A percentile compares a stretch with the other conserved stretches of the same genome.
Evolutionary conservation across 805 yeast genomes (phyloP).

Genomic region (Myxozyma geophila): DNA sequence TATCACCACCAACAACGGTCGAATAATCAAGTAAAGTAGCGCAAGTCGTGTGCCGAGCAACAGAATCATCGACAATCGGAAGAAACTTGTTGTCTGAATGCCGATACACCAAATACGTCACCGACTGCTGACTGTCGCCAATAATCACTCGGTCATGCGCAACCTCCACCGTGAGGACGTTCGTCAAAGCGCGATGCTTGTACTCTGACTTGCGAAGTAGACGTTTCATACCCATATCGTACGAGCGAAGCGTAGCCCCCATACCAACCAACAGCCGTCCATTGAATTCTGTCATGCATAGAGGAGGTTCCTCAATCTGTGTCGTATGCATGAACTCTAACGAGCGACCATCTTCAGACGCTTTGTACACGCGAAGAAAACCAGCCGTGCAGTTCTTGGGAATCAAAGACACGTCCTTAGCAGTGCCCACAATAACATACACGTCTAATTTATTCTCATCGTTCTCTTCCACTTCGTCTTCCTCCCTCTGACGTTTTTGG

Average conservation of each 20-base stretch:
- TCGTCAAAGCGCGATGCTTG: constrained; percentile 50
- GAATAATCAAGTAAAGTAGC: constrained; percentile 67
- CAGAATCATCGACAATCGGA: constrained; percentile 70
- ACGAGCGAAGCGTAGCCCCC: constrained; percentile 58
- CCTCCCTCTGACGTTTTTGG: constrained; percentile 10
- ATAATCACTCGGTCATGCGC: constrained; percentile 65
- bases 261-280: constrained; percentile 66
- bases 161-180: constrained; percentile 59
- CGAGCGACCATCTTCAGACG: constrained; percentile 46
- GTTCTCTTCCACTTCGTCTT: constrained; percentile 21
- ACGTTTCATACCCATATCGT: constrained; percentile 79
- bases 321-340: constrained; percentile 66
- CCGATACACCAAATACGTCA: constrained; percentile 61
- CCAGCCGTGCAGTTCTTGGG: constrained; percentile 38
- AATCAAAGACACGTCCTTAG: constrained; percentile 39
- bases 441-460: constrained; percentile 31
- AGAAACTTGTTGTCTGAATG: constrained; percentile 51
- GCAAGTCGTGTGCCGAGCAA: constrained; percentile 68
- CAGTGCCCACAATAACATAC: constrained; percentile 42
- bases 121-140: constrained; percentile 74
- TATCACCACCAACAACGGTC: constrained; percentile 83
- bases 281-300: constrained; percentile 59
- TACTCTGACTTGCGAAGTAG: constrained; percentile 67
- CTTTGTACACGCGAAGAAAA: constrained; percentile 41
- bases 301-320: constrained; percentile 52